Evolutionary conservation across 495 filamentous ascomycete genomes (phyloP).

Genomic region (Cryomyces minteri): DNA sequence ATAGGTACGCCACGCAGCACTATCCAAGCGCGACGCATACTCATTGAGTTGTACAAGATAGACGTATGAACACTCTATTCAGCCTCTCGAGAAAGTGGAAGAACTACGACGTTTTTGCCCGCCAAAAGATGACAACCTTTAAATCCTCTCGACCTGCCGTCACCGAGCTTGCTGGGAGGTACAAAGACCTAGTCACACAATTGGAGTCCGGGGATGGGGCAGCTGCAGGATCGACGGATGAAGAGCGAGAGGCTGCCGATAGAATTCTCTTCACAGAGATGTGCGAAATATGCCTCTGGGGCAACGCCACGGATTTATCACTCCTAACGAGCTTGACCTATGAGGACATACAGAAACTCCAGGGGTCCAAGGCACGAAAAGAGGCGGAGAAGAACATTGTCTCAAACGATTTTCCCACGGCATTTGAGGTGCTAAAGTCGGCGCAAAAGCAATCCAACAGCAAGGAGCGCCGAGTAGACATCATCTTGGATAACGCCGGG

Average conservation of each 20-base stretch:
- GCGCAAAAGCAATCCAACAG: slow-evolving; percentile 23
- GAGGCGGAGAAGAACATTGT: slow-evolving; percentile 75
- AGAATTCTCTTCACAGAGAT: slow-evolving; percentile 73
- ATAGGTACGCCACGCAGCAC: slow-evolving; percentile 32
- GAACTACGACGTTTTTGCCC: slow-evolving; percentile 75
- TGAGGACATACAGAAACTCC: slow-evolving; percentile 90
- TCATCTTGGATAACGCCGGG: slow-evolving; percentile 89
- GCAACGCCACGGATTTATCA: slow-evolving; percentile 89
- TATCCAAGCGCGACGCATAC: neutral
- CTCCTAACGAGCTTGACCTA: slow-evolving; percentile 80
- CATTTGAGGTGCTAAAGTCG: slow-evolving; percentile 49
- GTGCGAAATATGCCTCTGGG: slow-evolving; percentile 95
- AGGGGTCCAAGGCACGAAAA: slow-evolving; percentile 73
- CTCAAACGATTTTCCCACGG: slow-evolving; percentile 57
- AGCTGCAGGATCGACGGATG: slow-evolving; percentile 17
- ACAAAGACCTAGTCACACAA: slow-evolving; percentile 44
- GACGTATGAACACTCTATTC: slow-evolving; percentile 61
- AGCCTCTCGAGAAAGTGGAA: slow-evolving; percentile 72
- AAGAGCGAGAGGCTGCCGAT: slow-evolving; percentile 43
- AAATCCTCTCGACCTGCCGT: slow-evolving; percentile 83
- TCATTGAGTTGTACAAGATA: slow-evolving; percentile 17
- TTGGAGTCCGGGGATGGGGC: slow-evolving; percentile 26
- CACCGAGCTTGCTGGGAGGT: slow-evolving; percentile 64
- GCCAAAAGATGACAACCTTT: slow-evolving; percentile 87
- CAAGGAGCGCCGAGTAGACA: slow-evolving; percentile 62